These are phyloP conservation scores for Jamesozyma lodderae DNA, from an alignment of 805 yeast species.

Conservation along the genomic window DNA sequence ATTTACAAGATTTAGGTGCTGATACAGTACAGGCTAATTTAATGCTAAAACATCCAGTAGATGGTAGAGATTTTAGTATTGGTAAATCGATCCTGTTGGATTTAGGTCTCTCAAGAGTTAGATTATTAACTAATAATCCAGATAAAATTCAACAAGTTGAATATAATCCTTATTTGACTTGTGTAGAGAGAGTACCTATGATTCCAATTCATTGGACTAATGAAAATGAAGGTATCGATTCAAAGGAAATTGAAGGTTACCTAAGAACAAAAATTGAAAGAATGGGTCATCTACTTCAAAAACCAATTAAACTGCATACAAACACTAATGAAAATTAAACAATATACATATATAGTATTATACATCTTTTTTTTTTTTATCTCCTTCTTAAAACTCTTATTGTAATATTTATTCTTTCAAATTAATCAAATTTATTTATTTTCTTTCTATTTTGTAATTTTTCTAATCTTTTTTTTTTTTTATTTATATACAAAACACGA, in stretches of 20 bases:
- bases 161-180: slow-evolving; percentile 67
- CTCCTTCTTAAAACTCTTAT: too few species aligned
- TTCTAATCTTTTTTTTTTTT: too few species aligned
- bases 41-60: slow-evolving; percentile 92
- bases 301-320: slow-evolving; percentile 31
- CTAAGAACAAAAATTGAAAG: slow-evolving; percentile 88
- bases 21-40: slow-evolving; percentile 96
- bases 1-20: slow-evolving; percentile 94
- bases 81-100: slow-evolving; percentile 91
- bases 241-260: slow-evolving; percentile 86
- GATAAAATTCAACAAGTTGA: slow-evolving; percentile 94
- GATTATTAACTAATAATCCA: slow-evolving; percentile 87
- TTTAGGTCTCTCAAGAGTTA: slow-evolving; percentile 61
- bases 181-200: slow-evolving; percentile 91
- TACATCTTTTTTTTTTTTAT: too few species aligned
- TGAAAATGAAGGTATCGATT: slow-evolving; percentile 55
- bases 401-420: too few species aligned
- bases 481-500: too few species aligned
- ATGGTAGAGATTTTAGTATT: slow-evolving; percentile 85
- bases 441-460: too few species aligned
- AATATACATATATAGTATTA: neutral
- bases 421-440: too few species aligned
- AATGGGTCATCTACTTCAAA: slow-evolving; percentile 86
- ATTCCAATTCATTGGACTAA: slow-evolving; percentile 85
- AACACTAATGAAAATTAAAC: neutral